These are phyloP conservation scores for Rhytidiadelphus loreus DNA, from an alignment of 225 moss, liverwort and hornwort genomes.

Conservation along the genomic window DNA sequence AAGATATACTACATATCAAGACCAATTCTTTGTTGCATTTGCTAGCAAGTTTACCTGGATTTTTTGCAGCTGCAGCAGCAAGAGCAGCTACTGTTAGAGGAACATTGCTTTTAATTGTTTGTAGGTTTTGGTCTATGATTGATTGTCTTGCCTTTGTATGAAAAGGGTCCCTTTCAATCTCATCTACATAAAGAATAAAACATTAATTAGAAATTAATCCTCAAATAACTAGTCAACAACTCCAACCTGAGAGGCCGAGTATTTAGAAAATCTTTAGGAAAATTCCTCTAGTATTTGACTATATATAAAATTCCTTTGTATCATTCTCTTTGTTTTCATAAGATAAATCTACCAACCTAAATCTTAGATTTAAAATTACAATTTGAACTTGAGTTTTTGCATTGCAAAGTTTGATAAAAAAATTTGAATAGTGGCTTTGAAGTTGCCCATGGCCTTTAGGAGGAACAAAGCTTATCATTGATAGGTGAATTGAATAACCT, in stretches of 20 bases:
- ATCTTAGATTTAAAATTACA: not conserved
- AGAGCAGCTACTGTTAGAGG: conserved; percentile 41
- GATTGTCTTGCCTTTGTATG: conserved; percentile 14
- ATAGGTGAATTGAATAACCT: not conserved
- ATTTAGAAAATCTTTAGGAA: not conserved
- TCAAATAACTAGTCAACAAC: fast-evolving
- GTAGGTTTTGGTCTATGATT: conserved; percentile 5
- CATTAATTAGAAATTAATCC: not conserved
- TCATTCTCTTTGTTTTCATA: not conserved
- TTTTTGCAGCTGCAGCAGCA: conserved; percentile 26
- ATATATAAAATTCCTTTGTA: not conserved
- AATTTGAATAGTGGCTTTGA: not conserved
- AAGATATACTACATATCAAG: too few relatives aligned
- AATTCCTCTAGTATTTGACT: not conserved
- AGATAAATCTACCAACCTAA: not conserved
- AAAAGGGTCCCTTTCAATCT: conserved; percentile 19
- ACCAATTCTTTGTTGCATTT: not conserved
- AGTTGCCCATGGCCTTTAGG: too few relatives aligned
- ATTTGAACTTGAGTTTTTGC: not conserved
- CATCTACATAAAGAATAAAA: not conserved
- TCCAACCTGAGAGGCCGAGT: fast-evolving
- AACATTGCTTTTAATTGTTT: conserved; percentile 11
- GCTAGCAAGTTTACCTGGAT: not conserved
- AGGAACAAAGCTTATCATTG: not conserved
- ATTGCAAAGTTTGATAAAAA: not conserved